Conservation (phyloP, 331 rosid genomes). For the Ulmus americana region DNA sequence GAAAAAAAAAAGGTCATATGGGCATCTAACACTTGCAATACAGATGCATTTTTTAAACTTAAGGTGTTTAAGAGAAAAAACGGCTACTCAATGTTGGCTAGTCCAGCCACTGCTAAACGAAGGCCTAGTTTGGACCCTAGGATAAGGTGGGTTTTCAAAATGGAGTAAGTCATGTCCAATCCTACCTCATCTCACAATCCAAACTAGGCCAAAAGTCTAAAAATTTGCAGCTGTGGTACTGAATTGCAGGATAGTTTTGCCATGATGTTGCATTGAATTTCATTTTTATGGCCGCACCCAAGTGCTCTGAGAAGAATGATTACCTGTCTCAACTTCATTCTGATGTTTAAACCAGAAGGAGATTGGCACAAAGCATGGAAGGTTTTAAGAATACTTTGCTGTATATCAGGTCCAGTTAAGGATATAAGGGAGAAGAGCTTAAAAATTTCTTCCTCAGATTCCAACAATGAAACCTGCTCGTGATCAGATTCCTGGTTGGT, state of each 20-base stretch:
- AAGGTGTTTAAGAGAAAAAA: too few relatives aligned
- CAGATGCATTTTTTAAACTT: too few relatives aligned
- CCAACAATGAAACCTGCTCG: conserved; percentile 35
- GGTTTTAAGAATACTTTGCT: conserved; percentile 44
- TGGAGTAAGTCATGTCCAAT: too few relatives aligned
- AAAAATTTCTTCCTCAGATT: conserved; percentile 48
- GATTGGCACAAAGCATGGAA: conserved; percentile 50
- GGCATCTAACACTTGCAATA: neutral
- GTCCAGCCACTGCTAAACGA: too few relatives aligned
- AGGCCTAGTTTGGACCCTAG: too few relatives aligned
- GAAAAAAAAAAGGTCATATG: neutral
- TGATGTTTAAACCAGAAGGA: conserved; percentile 48
- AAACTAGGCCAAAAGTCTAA: too few relatives aligned
- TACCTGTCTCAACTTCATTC: conserved; percentile 53
- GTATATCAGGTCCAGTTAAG: conserved; percentile 47
- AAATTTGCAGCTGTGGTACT: too few relatives aligned
- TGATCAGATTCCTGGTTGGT: conserved; percentile 33
- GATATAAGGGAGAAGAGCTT: conserved; percentile 52
- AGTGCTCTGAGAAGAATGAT: neutral
- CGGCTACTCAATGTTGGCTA: too few relatives aligned
- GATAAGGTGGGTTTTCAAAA: too few relatives aligned
- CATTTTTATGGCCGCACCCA: conserved; percentile 5
- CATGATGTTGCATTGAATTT: neutral
- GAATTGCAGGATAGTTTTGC: too few relatives aligned
- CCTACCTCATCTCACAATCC: too few relatives aligned